Percentiles rank a stretch among this genome's conserved stretches.
Evolutionary conservation across 306 rosid genomes (phyloP).

Genomic region (Trichosanthes cucumerina): DNA sequence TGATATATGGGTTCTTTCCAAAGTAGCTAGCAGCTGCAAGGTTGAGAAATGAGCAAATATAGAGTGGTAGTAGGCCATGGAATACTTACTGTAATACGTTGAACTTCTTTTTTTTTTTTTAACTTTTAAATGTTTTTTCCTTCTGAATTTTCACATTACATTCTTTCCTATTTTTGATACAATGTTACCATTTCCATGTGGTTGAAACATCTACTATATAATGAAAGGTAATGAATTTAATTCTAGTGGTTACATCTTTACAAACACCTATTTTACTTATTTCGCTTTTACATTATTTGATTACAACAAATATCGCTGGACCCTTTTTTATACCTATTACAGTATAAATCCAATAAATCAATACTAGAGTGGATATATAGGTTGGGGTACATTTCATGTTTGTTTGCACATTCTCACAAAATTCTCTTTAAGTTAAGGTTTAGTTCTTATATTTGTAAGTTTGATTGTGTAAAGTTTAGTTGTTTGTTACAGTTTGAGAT

Average conservation of each 20-base stretch:
- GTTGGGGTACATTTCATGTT: neutral
- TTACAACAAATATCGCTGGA: conserved; percentile 54
- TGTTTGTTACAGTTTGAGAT: too few species aligned
- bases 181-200: neutral
- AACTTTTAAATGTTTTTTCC: too few species aligned
- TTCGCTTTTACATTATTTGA: conserved; percentile 15
- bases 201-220: neutral
- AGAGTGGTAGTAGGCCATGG: too few species aligned
- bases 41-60: too few species aligned
- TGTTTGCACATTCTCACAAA: neutral
- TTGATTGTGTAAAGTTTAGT: too few species aligned
- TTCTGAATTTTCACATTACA: too few species aligned
- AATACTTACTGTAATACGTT: too few species aligned
- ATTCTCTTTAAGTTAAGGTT: neutral
- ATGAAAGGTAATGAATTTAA: neutral
- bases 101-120: too few species aligned
- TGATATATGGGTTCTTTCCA: too few species aligned
- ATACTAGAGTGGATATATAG: neutral
- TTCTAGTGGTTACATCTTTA: neutral
- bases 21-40: too few species aligned
- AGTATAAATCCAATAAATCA: conserved; percentile 24
- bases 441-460: neutral
- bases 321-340: conserved; percentile 48
- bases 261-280: conserved; percentile 14
- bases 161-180: neutral